These are phyloP conservation scores for Albatrellus ellisii DNA, from an alignment of 768 basidiomycete genomes.

Conservation along the genomic window DNA sequence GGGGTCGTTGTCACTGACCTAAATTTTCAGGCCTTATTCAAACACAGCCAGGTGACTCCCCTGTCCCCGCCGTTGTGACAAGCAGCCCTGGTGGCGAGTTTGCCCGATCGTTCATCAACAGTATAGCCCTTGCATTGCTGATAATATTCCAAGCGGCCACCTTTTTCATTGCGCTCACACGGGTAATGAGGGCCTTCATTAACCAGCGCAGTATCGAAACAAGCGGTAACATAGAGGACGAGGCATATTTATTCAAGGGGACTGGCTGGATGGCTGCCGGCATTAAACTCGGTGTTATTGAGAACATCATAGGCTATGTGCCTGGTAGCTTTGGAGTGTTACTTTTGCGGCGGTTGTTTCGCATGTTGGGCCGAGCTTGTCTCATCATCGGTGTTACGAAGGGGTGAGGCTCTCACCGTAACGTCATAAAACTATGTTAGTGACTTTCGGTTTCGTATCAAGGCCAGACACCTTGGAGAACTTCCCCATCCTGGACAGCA, in stretches of 20 bases:
- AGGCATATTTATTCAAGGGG: constrained; percentile 39
- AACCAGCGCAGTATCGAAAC: constrained; percentile 40
- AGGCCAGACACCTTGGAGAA: constrained; percentile 10
- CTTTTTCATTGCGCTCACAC: constrained; percentile 47
- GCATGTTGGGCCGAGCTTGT: constrained; percentile 37
- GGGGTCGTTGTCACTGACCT: not conserved
- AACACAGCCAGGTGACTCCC: not conserved
- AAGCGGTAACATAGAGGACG: constrained; percentile 28
- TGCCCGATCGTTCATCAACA: constrained; percentile 45
- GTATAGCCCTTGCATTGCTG: constrained; percentile 45
- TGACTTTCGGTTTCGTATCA: not conserved
- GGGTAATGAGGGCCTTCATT: constrained; percentile 35
- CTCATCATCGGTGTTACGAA: constrained; percentile 51
- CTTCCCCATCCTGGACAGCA: constrained; percentile 9
- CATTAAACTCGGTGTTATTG: constrained; percentile 48
- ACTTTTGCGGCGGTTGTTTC: constrained; percentile 44
- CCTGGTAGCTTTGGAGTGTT: constrained; percentile 36
- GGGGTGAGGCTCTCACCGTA: constrained; percentile 37
- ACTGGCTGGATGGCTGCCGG: constrained; percentile 53
- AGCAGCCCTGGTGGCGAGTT: constrained; percentile 20
- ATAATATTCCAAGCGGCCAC: constrained; percentile 41
- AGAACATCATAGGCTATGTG: constrained; percentile 52
- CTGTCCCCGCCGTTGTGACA: constrained; percentile 31
- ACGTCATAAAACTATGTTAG: too few species aligned
- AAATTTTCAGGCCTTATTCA: constrained; percentile 1